Conservation (phyloP, 148 eudicot species). For the Heliamphora exappendiculata region DNA sequence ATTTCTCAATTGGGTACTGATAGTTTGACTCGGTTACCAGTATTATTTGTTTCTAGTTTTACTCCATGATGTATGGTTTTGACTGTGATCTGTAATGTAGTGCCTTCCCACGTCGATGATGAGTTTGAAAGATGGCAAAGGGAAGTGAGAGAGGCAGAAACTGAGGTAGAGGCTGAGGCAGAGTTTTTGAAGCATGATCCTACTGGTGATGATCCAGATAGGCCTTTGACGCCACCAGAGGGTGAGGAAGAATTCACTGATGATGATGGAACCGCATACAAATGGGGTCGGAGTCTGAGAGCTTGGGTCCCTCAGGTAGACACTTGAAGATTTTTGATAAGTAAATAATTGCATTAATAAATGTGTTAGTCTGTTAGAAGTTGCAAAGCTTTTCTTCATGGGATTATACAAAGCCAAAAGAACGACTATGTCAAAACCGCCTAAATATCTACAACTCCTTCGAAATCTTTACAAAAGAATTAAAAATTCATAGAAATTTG, state of each 20-base stretch:
- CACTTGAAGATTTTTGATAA: slow-evolving; percentile 4
- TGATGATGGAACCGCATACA: slow-evolving; percentile 92
- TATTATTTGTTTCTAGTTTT: background rate
- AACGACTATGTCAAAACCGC: background rate
- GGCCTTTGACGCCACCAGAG: slow-evolving; percentile 89
- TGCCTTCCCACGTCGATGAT: slow-evolving; percentile 44
- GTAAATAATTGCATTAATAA: background rate
- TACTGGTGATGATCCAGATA: slow-evolving; percentile 39
- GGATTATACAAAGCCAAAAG: background rate
- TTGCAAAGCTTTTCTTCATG: background rate
- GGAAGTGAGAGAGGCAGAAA: slow-evolving; percentile 79
- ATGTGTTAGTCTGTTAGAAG: background rate
- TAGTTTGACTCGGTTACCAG: slow-evolving; percentile 24
- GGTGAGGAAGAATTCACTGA: slow-evolving; percentile 92
- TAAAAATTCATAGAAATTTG: background rate
- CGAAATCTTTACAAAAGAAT: background rate
- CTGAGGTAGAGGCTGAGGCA: slow-evolving; percentile 44
- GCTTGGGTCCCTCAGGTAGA: slow-evolving; percentile 96
- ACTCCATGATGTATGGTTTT: slow-evolving; percentile 12
- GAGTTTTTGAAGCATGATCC: slow-evolving; percentile 29
- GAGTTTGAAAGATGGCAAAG: slow-evolving; percentile 80
- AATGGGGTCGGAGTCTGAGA: slow-evolving; percentile 74
- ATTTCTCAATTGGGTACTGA: slow-evolving; percentile 32
- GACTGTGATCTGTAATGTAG: slow-evolving; percentile 30
- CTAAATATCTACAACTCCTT: background rate